Base-by-base conservation (phyloP, 371 early-diverging fungal species). In the Thermomucor indicae-seudaticae region DNA sequence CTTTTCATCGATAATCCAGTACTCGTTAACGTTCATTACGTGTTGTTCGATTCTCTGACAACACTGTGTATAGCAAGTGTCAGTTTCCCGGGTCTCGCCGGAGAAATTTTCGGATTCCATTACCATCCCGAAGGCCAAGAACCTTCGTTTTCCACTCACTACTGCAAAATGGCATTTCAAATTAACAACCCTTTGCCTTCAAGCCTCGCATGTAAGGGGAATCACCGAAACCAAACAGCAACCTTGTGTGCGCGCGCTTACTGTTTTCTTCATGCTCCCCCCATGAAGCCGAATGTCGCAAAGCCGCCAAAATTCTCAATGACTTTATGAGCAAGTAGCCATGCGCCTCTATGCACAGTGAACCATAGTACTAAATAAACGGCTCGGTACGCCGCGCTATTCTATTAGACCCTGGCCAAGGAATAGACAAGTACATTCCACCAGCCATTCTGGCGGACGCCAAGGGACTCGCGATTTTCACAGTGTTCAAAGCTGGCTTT, bases 401-500 rank as follows among this genome's bases (percentile, higher is more conserved):
- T n/a, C n/a, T n/a, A 43, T 25, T 47, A 81, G 85, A 84, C 49
- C 80, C 82, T 24, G 83, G 81, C 29, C 79, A 83, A 53, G 87
- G 86, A 0, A 55, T 84, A 6, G 91, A 90, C 65, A 83, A 84
- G 59, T 75, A 88, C n/a, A 91, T 93, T 56, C 93, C 93, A 25
- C 55, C 72, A 0, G 64, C 74, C 29, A 87, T 90, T 47, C 65
- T 92, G 22, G 76, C 77, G 37, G 79, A 75, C 37, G 95, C 95
- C 24, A 89, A 90, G 57, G 97, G 96, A 6, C 77, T 97, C 23
- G 97, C 96, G 47, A 89, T 97, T 20, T 75, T 93, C 53, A 86
- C 91, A 0, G 95, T 97, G 7, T 57, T 96, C 55, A 97, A 96
- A 64, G 93, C 90, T 25, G 96, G 95, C 0, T 93, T 95, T 53